These are phyloP conservation scores for Coemansia aciculifera DNA, from an alignment of 192 early-diverging fungal genomes.

Conservation along the genomic window DNA sequence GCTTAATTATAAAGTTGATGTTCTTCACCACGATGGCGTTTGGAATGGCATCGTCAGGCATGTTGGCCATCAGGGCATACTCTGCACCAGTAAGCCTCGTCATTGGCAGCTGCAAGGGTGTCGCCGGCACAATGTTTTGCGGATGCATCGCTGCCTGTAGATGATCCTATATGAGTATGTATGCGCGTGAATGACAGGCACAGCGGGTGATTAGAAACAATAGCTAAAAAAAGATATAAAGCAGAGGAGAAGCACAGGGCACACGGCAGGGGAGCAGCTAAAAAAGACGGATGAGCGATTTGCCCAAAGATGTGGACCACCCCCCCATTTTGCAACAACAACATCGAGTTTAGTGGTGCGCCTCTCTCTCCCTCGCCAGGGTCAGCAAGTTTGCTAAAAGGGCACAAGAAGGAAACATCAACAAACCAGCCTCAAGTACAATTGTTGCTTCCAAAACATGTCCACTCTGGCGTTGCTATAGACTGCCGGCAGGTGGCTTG, in stretches of 20 bases:
- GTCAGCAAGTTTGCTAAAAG: background rate
- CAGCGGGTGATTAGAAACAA: background rate
- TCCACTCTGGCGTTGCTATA: background rate
- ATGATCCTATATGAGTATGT: constrained; percentile 41
- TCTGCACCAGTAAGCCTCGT: constrained; percentile 49
- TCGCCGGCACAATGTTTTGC: constrained; percentile 40
- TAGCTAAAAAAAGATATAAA: background rate
- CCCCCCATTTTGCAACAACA: background rate
- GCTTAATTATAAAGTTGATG: constrained; percentile 78
- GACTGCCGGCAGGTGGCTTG: background rate
- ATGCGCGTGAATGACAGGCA: background rate
- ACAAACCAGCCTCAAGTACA: constrained; percentile 7
- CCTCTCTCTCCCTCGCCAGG: background rate
- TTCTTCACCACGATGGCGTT: constrained; percentile 83
- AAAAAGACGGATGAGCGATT: background rate
- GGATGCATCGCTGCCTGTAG: constrained; percentile 53
- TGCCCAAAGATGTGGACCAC: background rate
- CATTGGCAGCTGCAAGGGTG: constrained; percentile 42
- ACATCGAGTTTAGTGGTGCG: background rate
- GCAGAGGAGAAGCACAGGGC: background rate
- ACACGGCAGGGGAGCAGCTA: background rate
- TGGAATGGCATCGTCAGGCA: constrained; percentile 62
- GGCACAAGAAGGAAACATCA: constrained; percentile 5
- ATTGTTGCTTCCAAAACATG: background rate
- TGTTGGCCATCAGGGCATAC: constrained; percentile 55